phyloP scores from a whole-genome alignment of 495 filamentous ascomycete species.

The Rhizodiscina lignyota region DNA sequence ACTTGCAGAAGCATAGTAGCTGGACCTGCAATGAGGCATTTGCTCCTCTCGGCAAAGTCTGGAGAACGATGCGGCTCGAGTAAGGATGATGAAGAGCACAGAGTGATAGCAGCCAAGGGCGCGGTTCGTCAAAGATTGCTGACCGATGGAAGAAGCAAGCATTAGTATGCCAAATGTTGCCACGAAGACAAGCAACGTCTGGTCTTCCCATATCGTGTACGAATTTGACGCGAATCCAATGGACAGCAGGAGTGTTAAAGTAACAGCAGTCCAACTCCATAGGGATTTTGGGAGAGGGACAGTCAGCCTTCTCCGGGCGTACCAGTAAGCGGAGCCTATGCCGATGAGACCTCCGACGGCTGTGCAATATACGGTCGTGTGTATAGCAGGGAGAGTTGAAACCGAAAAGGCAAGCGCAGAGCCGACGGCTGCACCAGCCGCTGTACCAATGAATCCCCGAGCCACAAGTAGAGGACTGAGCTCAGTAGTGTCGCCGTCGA shows the following conservation, averaged over 20 bases:
- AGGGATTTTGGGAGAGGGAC: constrained; percentile 57
- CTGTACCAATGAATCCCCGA: constrained; percentile 18
- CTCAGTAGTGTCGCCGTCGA: constrained; percentile 33
- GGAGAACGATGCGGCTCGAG: constrained; percentile 70
- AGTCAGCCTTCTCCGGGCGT: constrained; percentile 28
- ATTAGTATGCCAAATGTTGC: constrained; percentile 65
- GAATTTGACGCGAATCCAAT: constrained; percentile 92
- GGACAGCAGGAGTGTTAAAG: constrained; percentile 70
- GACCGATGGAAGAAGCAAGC: constrained; percentile 57
- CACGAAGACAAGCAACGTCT: constrained; percentile 83
- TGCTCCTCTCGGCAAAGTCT: constrained; percentile 94
- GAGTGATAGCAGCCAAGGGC: constrained; percentile 70
- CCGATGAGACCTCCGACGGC: constrained; percentile 47
- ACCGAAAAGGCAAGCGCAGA: constrained; percentile 10
- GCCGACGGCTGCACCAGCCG: constrained; percentile 15
- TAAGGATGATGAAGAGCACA: constrained; percentile 63
- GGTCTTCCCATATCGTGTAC: constrained; percentile 98
- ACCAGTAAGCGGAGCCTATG: constrained; percentile 38
- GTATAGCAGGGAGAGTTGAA: constrained; percentile 9
- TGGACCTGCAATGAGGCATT: constrained; percentile 90
- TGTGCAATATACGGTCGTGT: constrained; percentile 29
- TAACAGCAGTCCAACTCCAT: constrained; percentile 73
- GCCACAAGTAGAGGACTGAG: constrained; percentile 31
- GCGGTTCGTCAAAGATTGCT: constrained; percentile 42
- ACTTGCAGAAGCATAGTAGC: constrained; percentile 81